phyloP scores from a whole-genome alignment of 1,284 basidiomycete genomes.

The Rhodofomes roseus region DNA sequence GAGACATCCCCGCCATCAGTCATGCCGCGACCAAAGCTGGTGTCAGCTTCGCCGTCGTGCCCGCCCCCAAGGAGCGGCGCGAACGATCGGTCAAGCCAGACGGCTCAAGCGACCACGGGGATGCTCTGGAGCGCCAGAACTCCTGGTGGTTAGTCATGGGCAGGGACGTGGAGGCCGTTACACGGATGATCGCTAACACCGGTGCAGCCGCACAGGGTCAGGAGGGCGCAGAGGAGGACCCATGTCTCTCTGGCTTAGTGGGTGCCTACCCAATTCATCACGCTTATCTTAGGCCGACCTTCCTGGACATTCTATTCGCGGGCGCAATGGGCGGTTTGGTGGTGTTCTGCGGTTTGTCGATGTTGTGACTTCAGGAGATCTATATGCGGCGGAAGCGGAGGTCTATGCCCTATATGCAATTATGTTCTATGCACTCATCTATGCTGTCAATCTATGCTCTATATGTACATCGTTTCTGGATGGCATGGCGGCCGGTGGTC shows the following conservation, averaged over 20 bases:
- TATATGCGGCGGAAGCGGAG: background rate
- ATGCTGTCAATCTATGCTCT: conserved; percentile 5
- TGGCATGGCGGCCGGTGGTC: background rate
- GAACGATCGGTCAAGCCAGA: conserved; percentile 16
- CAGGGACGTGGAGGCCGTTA: conserved; percentile 15
- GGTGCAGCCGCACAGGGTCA: conserved; percentile 7
- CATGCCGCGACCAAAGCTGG: conserved; percentile 20
- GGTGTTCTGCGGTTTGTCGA: conserved; percentile 14
- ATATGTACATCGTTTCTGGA: conserved; percentile 6
- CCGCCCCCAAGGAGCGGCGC: conserved; percentile 4
- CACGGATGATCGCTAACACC: conserved; percentile 12
- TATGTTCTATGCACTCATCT: conserved; percentile 4
- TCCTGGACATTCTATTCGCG: conserved; percentile 21
- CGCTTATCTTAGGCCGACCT: conserved; percentile 14
- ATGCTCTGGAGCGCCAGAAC: conserved; percentile 13
- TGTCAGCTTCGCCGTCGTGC: conserved; percentile 20
- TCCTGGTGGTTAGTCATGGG: conserved; percentile 21
- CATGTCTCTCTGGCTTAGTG: conserved; percentile 13
- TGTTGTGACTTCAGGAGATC: conserved; percentile 3
- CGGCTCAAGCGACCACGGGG: conserved; percentile 3
- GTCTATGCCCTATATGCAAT: conserved; percentile 9
- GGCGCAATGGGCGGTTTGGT: conserved; percentile 20
- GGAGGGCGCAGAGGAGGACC: conserved; percentile 8
- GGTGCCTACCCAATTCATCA: conserved; percentile 19
- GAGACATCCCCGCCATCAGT: conserved; percentile 20